Percentiles rank a stretch among this genome's conserved stretches.
These are phyloP conservation scores for Kickxella alabastrina DNA, from an alignment of 192 early-diverging fungal species.

Conservation along the genomic window DNA sequence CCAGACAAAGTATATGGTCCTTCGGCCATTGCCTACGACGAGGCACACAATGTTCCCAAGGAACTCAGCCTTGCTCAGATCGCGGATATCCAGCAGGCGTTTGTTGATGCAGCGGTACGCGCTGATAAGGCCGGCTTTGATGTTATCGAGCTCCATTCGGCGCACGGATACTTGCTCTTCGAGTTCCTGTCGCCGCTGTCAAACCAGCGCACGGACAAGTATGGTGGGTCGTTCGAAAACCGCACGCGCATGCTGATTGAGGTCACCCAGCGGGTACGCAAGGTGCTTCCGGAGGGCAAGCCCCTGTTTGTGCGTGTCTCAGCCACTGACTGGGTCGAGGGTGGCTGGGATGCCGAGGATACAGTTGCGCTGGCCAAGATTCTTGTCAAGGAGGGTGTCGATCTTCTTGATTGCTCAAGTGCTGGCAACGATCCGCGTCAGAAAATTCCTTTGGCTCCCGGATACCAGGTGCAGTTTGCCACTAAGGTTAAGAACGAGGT, in stretches of 20 bases:
- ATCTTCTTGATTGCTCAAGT: conserved; percentile 68
- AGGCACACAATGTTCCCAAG: conserved; percentile 14
- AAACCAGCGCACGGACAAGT: conserved; percentile 86
- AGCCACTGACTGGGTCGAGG: conserved; percentile 1
- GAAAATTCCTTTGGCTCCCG: conserved; percentile 24
- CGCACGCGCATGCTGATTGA: conserved; percentile 74
- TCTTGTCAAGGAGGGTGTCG: conserved; percentile 62
- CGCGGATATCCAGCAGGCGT: conserved; percentile 58
- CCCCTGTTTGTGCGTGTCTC: conserved; percentile 84
- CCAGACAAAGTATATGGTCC: conserved; percentile 67
- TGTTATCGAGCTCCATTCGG: conserved; percentile 81
- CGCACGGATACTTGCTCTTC: conserved; percentile 85
- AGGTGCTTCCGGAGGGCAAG: conserved; percentile 72
- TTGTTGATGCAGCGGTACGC: conserved; percentile 61
- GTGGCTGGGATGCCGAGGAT: conserved; percentile 65
- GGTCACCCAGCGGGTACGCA: conserved; percentile 56
- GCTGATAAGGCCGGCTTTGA: conserved; percentile 82
- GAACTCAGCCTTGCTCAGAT: conserved; percentile 69
- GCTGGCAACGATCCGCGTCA: conserved; percentile 60
- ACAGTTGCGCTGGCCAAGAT: conserved; percentile 54
- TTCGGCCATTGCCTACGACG: conserved; percentile 51
- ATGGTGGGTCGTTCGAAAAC: conserved; percentile 90
- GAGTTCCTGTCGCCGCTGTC: conserved; percentile 74
- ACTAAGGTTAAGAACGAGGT: conserved; percentile 53
- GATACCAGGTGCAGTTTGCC: conserved; percentile 61